These are phyloP conservation scores for Stipa capillata DNA, from an alignment of 176 grass and related monocot species.

Conservation along the genomic window DNA sequence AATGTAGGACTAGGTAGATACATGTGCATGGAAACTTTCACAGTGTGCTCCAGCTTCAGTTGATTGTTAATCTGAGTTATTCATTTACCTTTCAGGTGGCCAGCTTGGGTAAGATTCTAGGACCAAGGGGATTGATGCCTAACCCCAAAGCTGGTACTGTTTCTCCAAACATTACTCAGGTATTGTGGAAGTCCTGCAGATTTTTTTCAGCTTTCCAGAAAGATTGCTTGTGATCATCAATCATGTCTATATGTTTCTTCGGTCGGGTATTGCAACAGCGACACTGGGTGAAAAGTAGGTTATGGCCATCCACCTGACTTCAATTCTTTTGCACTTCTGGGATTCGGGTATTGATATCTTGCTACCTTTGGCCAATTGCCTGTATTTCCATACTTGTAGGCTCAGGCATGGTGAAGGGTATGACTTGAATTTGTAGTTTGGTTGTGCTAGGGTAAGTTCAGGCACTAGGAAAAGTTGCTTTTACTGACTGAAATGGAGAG, in stretches of 20 bases:
- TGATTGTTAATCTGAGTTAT: not conserved
- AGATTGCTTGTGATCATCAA: not conserved
- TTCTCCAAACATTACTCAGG: constrained; percentile 73
- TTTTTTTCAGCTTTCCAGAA: not conserved
- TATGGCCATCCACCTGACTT: not conserved
- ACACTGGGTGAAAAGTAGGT: not conserved
- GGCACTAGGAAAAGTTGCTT: not conserved
- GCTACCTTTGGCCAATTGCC: not conserved
- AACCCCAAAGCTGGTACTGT: constrained; percentile 93
- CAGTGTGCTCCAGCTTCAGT: not conserved
- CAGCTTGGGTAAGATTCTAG: constrained; percentile 69
- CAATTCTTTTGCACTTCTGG: not conserved
- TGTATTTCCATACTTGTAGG: not conserved
- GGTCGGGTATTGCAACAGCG: not conserved
- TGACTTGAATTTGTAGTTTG: not conserved
- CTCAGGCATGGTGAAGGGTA: not conserved
- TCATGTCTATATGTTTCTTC: constrained; percentile 1
- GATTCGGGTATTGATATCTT: not conserved
- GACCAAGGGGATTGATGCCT: constrained; percentile 93
- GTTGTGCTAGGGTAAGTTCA: not conserved
- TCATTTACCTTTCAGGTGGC: constrained; percentile 53
- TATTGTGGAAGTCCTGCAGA: constrained; percentile 9
- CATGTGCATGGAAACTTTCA: not conserved
- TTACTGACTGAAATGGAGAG: not conserved
- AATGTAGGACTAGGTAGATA: not conserved